Evolutionary conservation across 2,329 filamentous ascomycete species (phyloP), one percentile per base, ranked within the genome.

Genomic region (Xylariales sp.): DNA sequence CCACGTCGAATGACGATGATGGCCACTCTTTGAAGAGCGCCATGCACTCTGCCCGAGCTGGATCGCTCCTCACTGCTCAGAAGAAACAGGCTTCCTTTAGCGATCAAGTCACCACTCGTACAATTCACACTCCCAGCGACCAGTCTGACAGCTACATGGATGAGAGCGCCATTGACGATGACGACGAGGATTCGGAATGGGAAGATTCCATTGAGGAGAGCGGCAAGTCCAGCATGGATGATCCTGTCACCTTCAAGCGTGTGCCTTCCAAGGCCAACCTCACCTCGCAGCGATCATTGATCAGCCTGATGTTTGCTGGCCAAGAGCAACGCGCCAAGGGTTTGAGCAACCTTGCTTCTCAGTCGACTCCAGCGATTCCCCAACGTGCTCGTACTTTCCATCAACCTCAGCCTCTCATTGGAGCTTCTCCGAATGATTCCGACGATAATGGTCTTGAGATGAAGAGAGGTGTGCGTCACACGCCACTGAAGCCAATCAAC

Each of bases 241-340:
- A 93, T 43, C 82, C 79, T 54, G 76, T 79, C 15, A 72, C 88
- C 52, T 98, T 98, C 74, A 82, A 90, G 61, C 85, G 93, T 7
- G 89, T 97, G 33, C 88, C 95, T 60, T 96, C 90, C 28, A 82
- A 82, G 59, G 80, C 83, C 6, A 88, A 95, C 55, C 72, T 97
- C 18, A 83, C 85, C 3, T 95, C 91, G 2, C 81, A 87, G 33
- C 83, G 85, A 35, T 97, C 91, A 3, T 77, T 97, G 28, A 83
- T 98, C 48, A 96, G 90, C 1, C 81, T 91, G 37, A 84, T 91
- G 73, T 81, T 98, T 58, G 85, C 87, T 51, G 54, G 70, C 11
- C 82, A 95, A 56, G 83, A 79, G 47, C 83, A 87, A 59, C 83
- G 85, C 35, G 76, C 82, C 33, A 74, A 72, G 54, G 81, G 72